Evolutionary conservation across 2,329 filamentous ascomycete genomes (phyloP).

Genomic region (Calonectria hawksworthii): DNA sequence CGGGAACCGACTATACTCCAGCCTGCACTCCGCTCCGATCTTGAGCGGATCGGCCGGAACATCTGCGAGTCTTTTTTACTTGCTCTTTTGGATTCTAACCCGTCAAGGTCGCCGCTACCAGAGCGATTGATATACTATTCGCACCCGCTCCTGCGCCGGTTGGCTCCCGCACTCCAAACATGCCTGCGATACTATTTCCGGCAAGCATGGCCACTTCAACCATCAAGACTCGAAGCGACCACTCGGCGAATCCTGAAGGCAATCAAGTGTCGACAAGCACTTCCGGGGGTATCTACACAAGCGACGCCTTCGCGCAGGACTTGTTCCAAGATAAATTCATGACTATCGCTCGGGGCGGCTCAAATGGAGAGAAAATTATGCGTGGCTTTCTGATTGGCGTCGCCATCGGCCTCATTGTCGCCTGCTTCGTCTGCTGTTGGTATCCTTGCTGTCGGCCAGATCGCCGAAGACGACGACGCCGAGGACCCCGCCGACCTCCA

Average conservation of each 20-base stretch:
- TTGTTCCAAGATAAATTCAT: constrained; percentile 47
- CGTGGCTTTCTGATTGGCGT: constrained; percentile 52
- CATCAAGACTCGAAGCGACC: constrained; percentile 36
- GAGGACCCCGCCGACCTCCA: constrained; percentile 35
- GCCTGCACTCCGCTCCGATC: constrained; percentile 31
- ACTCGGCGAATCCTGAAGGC: constrained; percentile 40
- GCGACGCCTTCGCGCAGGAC: constrained; percentile 41
- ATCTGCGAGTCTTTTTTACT: constrained; percentile 19
- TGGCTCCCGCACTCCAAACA: background rate
- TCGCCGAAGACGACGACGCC: constrained; percentile 31
- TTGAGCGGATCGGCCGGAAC: constrained; percentile 41
- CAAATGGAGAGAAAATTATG: constrained; percentile 50
- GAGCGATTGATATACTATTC: background rate
- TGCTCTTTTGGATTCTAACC: background rate
- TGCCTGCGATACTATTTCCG: constrained; percentile 1
- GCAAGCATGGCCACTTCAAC: constrained; percentile 29
- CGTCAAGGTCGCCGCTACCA: background rate
- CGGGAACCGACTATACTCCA: constrained; percentile 18
- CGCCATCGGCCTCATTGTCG: constrained; percentile 49
- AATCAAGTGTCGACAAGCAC: constrained; percentile 31
- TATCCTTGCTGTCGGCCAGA: constrained; percentile 47
- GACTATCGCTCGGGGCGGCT: constrained; percentile 47
- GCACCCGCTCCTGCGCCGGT: background rate
- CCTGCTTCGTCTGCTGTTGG: constrained; percentile 52
- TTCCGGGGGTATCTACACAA: constrained; percentile 27